phyloP scores from a whole-genome alignment of 2,329 filamentous ascomycete genomes.

The Aureobasidium lini region DNA sequence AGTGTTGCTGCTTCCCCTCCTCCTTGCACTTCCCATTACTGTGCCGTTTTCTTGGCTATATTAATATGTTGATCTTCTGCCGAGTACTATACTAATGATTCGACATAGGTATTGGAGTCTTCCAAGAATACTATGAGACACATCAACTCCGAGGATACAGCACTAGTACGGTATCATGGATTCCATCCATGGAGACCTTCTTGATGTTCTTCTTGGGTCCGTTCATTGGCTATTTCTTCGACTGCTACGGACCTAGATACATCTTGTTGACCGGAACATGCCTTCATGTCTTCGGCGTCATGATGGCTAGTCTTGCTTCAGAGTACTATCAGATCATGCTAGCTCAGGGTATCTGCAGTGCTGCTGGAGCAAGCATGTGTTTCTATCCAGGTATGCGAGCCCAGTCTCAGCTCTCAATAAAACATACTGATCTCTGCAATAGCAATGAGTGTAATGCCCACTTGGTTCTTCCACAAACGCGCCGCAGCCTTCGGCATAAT shows the following conservation, averaged over 20 bases:
- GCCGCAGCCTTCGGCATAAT: constrained; percentile 43
- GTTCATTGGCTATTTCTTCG: constrained; percentile 56
- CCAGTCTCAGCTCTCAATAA: not conserved
- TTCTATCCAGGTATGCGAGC: constrained; percentile 35
- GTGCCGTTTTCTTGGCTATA: not conserved
- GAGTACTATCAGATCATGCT: constrained; percentile 50
- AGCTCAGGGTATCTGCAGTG: constrained; percentile 47
- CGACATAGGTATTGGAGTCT: constrained; percentile 32
- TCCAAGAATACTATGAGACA: constrained; percentile 40
- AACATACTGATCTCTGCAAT: not conserved
- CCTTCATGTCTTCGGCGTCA: constrained; percentile 53
- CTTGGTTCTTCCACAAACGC: constrained; percentile 45
- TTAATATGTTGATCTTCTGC: too few species aligned
- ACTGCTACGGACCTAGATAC: constrained; percentile 53
- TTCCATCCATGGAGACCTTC: constrained; percentile 38
- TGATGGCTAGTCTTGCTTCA: constrained; percentile 54
- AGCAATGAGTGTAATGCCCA: constrained; percentile 35
- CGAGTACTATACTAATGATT: not conserved
- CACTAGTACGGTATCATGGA: constrained; percentile 39
- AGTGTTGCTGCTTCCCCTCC: constrained; percentile 12
- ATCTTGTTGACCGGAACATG: constrained; percentile 47
- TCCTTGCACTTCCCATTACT: not conserved
- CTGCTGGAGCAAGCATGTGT: constrained; percentile 43
- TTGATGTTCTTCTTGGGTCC: constrained; percentile 51
- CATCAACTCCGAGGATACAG: constrained; percentile 34